These are phyloP conservation scores for Paxillus ammoniavirescens DNA, from an alignment of 768 basidiomycete genomes.

Conservation along the genomic window DNA sequence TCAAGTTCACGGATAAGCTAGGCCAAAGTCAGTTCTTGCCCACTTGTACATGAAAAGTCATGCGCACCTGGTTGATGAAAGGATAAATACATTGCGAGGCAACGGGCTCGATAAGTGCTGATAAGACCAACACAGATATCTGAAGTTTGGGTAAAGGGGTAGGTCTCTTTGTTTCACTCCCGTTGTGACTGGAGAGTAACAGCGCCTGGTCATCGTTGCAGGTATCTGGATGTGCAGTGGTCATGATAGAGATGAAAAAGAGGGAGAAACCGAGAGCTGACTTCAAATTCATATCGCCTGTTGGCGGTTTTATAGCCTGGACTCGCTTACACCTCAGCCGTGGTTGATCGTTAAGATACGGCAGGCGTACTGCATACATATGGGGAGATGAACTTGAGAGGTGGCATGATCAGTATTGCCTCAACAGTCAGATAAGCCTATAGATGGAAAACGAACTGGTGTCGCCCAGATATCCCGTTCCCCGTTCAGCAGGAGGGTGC, in stretches of 20 bases:
- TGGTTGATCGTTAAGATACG: no score
- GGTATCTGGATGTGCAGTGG: constrained; percentile 7
- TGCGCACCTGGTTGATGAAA: constrained; percentile 46
- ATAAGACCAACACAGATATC: constrained; percentile 41
- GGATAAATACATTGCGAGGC: constrained; percentile 47
- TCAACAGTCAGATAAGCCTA: no score
- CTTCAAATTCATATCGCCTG: neutral
- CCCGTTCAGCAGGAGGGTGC: no score
- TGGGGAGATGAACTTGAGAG: no score
- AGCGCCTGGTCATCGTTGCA: constrained; percentile 18
- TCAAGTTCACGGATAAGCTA: constrained; percentile 44
- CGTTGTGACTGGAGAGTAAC: constrained; percentile 14
- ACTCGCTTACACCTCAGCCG: neutral
- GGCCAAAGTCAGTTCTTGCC: neutral
- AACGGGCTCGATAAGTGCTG: constrained; percentile 49
- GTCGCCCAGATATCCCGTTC: no score
- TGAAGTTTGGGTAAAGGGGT: constrained; percentile 47
- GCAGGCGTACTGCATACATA: no score
- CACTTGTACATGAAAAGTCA: neutral
- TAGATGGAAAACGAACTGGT: no score
- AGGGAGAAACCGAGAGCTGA: constrained; percentile 1
- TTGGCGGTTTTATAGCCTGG: constrained; percentile 18
- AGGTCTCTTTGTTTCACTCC: constrained; percentile 20
- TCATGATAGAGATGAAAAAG: constrained; percentile 13
- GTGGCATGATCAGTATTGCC: no score